Conservation (phyloP, 768 basidiomycete genomes). For the Boletus huronensis region DNA sequence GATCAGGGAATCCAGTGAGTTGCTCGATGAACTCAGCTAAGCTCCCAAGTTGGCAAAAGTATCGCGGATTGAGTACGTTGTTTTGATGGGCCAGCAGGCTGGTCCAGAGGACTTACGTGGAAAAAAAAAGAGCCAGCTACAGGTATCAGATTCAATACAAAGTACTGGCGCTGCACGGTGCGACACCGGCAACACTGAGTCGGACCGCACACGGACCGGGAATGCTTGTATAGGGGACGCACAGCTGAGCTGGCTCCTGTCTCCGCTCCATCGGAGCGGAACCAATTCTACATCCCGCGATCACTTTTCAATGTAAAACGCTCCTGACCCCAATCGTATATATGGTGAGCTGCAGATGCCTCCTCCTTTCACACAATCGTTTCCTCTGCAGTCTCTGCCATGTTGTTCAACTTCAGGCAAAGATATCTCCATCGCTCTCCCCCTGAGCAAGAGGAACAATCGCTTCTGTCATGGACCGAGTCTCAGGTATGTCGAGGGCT, state of each 20-base stretch:
- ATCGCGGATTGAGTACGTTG: too few species aligned
- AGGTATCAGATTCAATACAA: too few species aligned
- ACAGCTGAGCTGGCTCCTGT: background rate
- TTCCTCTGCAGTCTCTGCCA: background rate
- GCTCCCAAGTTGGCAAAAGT: too few species aligned
- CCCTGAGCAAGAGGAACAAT: background rate
- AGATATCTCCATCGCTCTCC: background rate
- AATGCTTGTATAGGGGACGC: background rate
- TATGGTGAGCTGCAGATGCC: background rate
- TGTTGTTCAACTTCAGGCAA: constrained; percentile 16
- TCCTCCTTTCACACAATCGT: background rate
- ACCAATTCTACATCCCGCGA: background rate
- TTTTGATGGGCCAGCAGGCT: too few species aligned
- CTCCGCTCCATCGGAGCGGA: background rate
- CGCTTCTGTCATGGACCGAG: background rate
- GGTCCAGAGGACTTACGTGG: too few species aligned
- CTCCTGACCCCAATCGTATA: constrained; percentile 3
- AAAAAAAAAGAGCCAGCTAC: too few species aligned
- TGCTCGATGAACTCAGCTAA: too few species aligned
- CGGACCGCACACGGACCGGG: background rate
- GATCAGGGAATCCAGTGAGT: too few species aligned
- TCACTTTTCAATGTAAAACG: background rate
- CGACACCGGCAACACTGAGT: too few species aligned
- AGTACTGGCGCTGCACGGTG: too few species aligned
- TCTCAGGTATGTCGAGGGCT: background rate